phyloP scores from a whole-genome alignment of 83 land plant species.

The Diphasiastrum complanatum region DNA sequence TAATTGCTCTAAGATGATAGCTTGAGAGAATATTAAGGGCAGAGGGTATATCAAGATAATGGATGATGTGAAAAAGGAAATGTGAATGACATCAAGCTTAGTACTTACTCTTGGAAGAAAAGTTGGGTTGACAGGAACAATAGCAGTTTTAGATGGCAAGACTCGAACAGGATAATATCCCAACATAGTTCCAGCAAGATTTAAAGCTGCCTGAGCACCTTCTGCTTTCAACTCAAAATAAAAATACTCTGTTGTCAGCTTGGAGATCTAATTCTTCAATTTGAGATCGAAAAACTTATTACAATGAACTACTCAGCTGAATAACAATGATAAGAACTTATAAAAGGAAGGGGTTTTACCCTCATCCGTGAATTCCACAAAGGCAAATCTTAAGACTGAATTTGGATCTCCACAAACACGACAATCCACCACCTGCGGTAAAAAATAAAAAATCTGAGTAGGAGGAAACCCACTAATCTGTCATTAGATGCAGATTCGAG shows the following conservation, averaged over 20 bases:
- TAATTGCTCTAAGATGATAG: not conserved
- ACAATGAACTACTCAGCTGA: too few species aligned
- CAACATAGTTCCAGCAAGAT: slow-evolving; percentile 15
- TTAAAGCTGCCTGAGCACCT: slow-evolving; percentile 8
- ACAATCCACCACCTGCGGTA: slow-evolving; percentile 9
- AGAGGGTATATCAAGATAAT: too few species aligned
- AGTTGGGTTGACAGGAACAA: slow-evolving; percentile 16
- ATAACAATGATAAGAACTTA: too few species aligned
- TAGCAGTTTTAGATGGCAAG: slow-evolving; percentile 13
- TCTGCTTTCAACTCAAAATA: not conserved
- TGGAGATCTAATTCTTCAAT: too few species aligned
- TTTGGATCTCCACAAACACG: slow-evolving; percentile 19
- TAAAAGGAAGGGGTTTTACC: too few species aligned
- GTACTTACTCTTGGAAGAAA: slow-evolving; percentile 9
- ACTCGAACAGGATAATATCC: slow-evolving; percentile 17
- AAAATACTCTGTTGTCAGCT: not conserved
- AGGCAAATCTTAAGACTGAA: slow-evolving; percentile 13
- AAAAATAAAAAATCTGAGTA: not conserved
- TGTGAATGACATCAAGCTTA: too few species aligned
- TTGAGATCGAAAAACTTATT: too few species aligned
- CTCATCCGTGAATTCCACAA: slow-evolving; percentile 18
- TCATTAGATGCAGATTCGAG: not conserved
- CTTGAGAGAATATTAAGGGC: not conserved
- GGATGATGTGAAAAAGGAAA: too few species aligned
- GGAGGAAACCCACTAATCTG: not conserved